phyloP scores from a whole-genome alignment of 192 early-diverging fungal genomes.

The Backusella westeae region DNA sequence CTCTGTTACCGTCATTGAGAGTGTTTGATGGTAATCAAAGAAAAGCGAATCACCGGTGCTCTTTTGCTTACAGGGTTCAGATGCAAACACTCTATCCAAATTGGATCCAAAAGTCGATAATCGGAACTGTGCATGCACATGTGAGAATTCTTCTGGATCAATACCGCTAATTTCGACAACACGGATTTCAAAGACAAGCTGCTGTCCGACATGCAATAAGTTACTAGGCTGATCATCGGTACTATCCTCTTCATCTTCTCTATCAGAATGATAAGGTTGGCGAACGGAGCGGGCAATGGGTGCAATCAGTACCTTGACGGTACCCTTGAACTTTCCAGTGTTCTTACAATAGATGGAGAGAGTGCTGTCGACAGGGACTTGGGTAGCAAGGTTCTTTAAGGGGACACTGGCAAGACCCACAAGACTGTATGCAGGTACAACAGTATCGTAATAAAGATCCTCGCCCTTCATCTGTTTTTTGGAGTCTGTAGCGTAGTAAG shows the following conservation, averaged over 20 bases:
- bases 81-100: slow-evolving; percentile 53
- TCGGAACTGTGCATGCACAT: slow-evolving; percentile 72
- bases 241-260: neutral
- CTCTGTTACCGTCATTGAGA: slow-evolving; percentile 40
- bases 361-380: slow-evolving; percentile 39
- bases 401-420: slow-evolving; percentile 45
- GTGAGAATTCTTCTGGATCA: slow-evolving; percentile 55
- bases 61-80: slow-evolving; percentile 42
- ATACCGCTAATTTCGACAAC: slow-evolving; percentile 58
- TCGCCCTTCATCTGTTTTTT: slow-evolving; percentile 56
- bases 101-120: slow-evolving; percentile 55
- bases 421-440: slow-evolving; percentile 44
- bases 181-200: slow-evolving; percentile 62
- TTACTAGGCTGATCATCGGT: neutral
- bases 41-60: slow-evolving; percentile 26
- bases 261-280: neutral
- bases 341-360: slow-evolving; percentile 41
- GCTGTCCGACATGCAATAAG: slow-evolving; percentile 46
- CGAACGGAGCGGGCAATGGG: slow-evolving; percentile 30
- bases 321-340: slow-evolving; percentile 41
- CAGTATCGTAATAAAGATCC: slow-evolving; percentile 56
- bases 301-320: slow-evolving; percentile 41
- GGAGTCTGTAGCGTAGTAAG: slow-evolving; percentile 47
- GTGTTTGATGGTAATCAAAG: slow-evolving; percentile 56
- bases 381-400: slow-evolving; percentile 41